A percentile compares a stretch with the other conserved stretches of the same genome.
Conservation (phyloP, 345 rosid species). For the Laguncularia racemosa region DNA sequence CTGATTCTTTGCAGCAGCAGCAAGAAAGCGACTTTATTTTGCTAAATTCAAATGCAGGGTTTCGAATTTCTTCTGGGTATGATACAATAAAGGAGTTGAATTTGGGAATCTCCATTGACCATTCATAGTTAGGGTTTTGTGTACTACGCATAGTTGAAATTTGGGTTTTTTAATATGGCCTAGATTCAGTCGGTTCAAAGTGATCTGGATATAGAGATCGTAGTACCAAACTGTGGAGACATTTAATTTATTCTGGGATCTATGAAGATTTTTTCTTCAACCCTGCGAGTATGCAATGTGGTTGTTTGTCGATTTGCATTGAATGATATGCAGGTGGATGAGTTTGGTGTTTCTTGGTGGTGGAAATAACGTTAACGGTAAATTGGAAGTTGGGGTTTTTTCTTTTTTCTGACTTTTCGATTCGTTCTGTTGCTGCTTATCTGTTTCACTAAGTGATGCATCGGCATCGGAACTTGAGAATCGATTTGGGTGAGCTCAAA, state of each 20-base stretch:
- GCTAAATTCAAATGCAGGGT: conserved; percentile 52
- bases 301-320: conserved; percentile 7
- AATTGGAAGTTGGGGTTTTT: conserved; percentile 22
- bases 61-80: conserved; percentile 25
- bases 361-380: conserved; percentile 23
- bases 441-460: conserved; percentile 60
- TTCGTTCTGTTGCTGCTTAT: conserved; percentile 21
- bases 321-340: conserved; percentile 17
- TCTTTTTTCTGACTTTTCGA: background rate
- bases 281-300: background rate
- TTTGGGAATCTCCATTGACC: conserved; percentile 22
- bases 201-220: too few relatives aligned
- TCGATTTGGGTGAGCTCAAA: conserved; percentile 47
- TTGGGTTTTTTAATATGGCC: too few relatives aligned
- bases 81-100: conserved; percentile 15
- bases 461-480: conserved; percentile 62
- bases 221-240: too few relatives aligned
- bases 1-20: conserved; percentile 31
- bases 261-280: too few relatives aligned
- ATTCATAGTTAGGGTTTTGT: too few relatives aligned
- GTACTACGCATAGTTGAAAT: too few relatives aligned
- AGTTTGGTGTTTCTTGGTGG: conserved; percentile 25
- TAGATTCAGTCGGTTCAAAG: too few relatives aligned
- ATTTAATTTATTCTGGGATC: too few relatives aligned
- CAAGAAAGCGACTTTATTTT: conserved; percentile 16